phyloP scores from a whole-genome alignment of 2,329 filamentous ascomycete genomes.

The Alternaria triticimaculans region DNA sequence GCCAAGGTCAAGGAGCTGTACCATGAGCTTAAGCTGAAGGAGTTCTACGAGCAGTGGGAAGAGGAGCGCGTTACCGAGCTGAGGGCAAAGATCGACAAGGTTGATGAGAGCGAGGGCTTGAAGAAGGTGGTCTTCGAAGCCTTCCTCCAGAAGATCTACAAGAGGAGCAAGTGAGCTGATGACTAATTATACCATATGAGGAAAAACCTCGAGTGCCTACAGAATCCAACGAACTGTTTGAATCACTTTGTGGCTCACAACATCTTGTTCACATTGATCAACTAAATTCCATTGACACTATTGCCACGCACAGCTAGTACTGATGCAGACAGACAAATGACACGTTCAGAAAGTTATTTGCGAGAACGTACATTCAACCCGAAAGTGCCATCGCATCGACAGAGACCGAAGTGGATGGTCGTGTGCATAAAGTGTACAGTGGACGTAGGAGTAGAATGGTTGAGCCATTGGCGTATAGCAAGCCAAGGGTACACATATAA shows the following conservation, averaged over 20 bases:
- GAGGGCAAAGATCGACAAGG: constrained; percentile 72
- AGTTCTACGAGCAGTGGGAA: constrained; percentile 87
- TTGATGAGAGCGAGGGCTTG: constrained; percentile 87
- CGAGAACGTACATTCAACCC: too few species aligned
- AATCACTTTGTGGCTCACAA: not conserved
- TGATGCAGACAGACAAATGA: too few species aligned
- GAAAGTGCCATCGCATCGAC: too few species aligned
- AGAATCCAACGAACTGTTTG: not conserved
- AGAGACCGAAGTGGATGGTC: too few species aligned
- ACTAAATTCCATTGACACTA: not conserved
- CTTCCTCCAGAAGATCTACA: constrained; percentile 97
- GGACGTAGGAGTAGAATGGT: too few species aligned
- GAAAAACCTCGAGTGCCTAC: not conserved
- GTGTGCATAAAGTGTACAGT: too few species aligned
- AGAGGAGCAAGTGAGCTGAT: constrained; percentile 80
- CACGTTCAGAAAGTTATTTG: too few species aligned
- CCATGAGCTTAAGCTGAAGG: constrained; percentile 82
- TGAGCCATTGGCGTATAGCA: too few species aligned
- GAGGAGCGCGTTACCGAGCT: constrained; percentile 85
- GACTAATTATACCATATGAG: not conserved
- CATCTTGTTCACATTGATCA: not conserved
- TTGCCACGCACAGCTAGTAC: too few species aligned
- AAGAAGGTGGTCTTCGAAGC: constrained; percentile 89
- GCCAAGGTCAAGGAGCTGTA: constrained; percentile 87
- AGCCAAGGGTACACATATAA: too few species aligned